Base-by-base conservation (phyloP, 345 rosid species). In the Dipteronia sinensis region DNA sequence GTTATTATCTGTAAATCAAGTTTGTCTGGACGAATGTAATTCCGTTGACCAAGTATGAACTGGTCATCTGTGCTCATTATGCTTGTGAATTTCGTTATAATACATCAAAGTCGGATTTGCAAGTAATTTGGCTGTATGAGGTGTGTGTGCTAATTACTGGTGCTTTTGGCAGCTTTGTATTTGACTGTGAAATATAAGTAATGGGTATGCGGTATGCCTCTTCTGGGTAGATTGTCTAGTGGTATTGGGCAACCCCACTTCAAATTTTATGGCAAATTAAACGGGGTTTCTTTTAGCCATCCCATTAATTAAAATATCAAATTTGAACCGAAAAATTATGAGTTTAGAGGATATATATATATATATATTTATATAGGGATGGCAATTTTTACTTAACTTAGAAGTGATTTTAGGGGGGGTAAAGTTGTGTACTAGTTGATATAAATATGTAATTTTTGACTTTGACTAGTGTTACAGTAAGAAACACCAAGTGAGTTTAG, bases 1-100 rank as follows among this genome's bases (percentile, higher is more conserved):
- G 77, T 44, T 65, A 73, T 51, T 67, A 25, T 63, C 38, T 71
- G 65, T 71, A 71, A 29, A 71, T 38, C 64, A 19, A 55, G 46
- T 71, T 19, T 71, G 64, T 34, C 65, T 55, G 64, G 64, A 59
- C 13, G 10, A 59, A 22, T 59, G 64, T 59, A 59, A 59, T 59
- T 71, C 15, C 6, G 22, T 55, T 56, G 27, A 31, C 49, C 1
- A 29, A 19, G 61, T 70, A 27, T 70, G 61, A 29, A 13, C 13
- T 10, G 75, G 13, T 17, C 59, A 71, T 62, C 20, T 71, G 25
- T 53, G 62, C 56, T 51, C 8, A 9, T 71, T 55, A 19, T 53
- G 47, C 29, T 55, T 29, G 46, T 71, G 74, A 61, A 55, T 71
- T 55, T 31, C 47, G 2, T 31, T 55, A 29, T 56, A 71, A 0